Conservation (phyloP, 495 filamentous ascomycete genomes). For the Penicillium daleae region DNA sequence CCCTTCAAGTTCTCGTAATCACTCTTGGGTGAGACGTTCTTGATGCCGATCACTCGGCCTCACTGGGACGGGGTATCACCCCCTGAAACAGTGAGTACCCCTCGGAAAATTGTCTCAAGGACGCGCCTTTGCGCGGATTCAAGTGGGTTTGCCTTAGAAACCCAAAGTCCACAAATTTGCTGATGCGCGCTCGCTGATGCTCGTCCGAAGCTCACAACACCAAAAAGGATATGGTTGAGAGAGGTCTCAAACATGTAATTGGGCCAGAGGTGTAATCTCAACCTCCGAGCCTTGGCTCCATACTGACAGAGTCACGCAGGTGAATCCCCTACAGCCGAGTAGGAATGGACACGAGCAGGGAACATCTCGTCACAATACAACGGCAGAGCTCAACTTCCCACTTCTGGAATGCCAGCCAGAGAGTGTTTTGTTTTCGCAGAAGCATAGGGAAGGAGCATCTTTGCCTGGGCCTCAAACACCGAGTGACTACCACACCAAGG, state of each 20-base stretch:
- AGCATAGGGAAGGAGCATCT: slow-evolving; percentile 45
- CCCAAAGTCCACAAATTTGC: slow-evolving; percentile 47
- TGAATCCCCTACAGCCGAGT: slow-evolving; percentile 19
- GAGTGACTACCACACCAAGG: slow-evolving; percentile 31
- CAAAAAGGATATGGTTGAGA: slow-evolving; percentile 25
- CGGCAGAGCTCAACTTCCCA: slow-evolving; percentile 52
- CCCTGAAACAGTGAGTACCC: slow-evolving; percentile 22
- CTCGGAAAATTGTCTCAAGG: slow-evolving; percentile 6
- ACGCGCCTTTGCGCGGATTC: not conserved
- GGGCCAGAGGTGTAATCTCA: slow-evolving; percentile 28
- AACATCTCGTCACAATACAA: slow-evolving; percentile 41
- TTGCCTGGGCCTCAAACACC: slow-evolving; percentile 38
- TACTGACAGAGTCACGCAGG: slow-evolving; percentile 38
- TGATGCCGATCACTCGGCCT: slow-evolving; percentile 5
- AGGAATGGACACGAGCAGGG: slow-evolving; percentile 23
- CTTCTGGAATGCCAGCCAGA: slow-evolving; percentile 41
- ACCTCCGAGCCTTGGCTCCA: slow-evolving; percentile 41
- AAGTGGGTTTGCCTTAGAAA: not conserved
- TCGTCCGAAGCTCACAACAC: slow-evolving; percentile 35
- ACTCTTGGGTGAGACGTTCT: slow-evolving; percentile 3
- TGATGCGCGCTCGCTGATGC: slow-evolving; percentile 69
- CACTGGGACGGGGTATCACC: slow-evolving; percentile 31
- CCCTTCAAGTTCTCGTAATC: slow-evolving; percentile 18
- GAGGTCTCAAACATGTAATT: slow-evolving; percentile 24
- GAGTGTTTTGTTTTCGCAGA: slow-evolving; percentile 30